A percentile compares a stretch with the other conserved stretches of the same genome.
phyloP scores from a whole-genome alignment of 331 rosid species.

The Spiraea crenata region DNA sequence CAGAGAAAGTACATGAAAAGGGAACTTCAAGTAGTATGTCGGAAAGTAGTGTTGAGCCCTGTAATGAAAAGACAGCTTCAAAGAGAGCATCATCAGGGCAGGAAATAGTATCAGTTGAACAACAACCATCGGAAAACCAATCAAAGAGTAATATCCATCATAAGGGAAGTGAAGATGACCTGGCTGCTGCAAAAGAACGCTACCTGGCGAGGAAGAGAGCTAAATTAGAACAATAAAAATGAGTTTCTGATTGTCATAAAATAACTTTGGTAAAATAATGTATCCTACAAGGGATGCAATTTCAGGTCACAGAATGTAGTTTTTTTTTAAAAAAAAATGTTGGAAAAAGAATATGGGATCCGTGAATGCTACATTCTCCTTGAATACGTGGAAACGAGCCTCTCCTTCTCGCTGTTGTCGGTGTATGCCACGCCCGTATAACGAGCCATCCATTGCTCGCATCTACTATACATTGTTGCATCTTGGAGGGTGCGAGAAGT shows the following conservation, averaged over 20 bases:
- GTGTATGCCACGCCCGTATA: too few relatives aligned
- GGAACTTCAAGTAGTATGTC: slow-evolving; percentile 31
- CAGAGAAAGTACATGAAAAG: slow-evolving; percentile 35
- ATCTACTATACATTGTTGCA: too few relatives aligned
- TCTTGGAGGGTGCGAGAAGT: too few relatives aligned
- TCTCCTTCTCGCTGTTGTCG: too few relatives aligned
- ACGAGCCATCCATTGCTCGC: too few relatives aligned
- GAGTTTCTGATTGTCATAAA: not conserved
- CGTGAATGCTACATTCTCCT: too few relatives aligned
- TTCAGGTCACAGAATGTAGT: not conserved
- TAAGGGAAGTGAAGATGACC: slow-evolving; percentile 66
- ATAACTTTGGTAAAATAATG: not conserved
- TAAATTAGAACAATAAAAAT: slow-evolving; percentile 38
- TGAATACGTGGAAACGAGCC: too few relatives aligned
- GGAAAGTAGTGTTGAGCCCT: slow-evolving; percentile 22
- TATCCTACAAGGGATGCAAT: not conserved
- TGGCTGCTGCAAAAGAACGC: slow-evolving; percentile 83
- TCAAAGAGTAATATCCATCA: slow-evolving; percentile 54
- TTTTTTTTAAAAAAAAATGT: not conserved
- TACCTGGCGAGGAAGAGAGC: slow-evolving; percentile 74
- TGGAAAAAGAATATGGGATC: too few relatives aligned
- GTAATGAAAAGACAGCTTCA: slow-evolving; percentile 34
- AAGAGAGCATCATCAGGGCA: slow-evolving; percentile 8
- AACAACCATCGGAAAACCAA: slow-evolving; percentile 32
- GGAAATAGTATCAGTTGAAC: slow-evolving; percentile 32